Conservation (phyloP, 352 stramenopile species). For the Phytophthora citricola region DNA sequence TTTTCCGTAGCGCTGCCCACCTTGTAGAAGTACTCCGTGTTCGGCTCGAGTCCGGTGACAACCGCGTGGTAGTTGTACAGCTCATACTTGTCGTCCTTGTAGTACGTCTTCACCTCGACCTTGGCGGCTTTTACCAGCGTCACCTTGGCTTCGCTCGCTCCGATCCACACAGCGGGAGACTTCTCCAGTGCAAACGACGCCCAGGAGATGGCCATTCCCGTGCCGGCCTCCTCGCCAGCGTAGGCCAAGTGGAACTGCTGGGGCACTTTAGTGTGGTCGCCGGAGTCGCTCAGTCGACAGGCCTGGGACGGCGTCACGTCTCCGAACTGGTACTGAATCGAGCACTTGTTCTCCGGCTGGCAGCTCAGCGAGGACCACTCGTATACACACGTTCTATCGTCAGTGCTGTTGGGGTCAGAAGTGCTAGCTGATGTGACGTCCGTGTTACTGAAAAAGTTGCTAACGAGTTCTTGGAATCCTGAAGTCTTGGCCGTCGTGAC, state of each 20-base stretch:
- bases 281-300: no score
- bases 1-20: constrained; percentile 11
- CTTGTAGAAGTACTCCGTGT: constrained; percentile 39
- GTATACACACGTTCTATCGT: constrained; percentile 51
- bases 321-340: constrained; percentile 49
- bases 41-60: constrained; percentile 23
- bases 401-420: constrained; percentile 6
- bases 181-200: constrained; percentile 38
- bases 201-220: constrained; percentile 38
- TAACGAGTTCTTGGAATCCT: no score
- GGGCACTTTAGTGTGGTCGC: no score
- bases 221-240: no score
- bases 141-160: constrained; percentile 7
- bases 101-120: constrained; percentile 43
- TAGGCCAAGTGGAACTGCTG: no score
- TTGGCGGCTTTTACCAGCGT: constrained; percentile 19
- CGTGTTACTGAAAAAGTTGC: no score
- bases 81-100: constrained; percentile 52
- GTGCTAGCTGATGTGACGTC: no score
- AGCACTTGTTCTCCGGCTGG: constrained; percentile 33
- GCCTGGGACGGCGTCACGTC: constrained; percentile 39
- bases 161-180: constrained; percentile 49
- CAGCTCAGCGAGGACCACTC: constrained; percentile 38
- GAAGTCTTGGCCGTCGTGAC: no score
- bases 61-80: constrained; percentile 41